Evolutionary conservation across 2,329 filamentous ascomycete species (phyloP), one percentile per base, ranked within the genome.

Genomic region (Penicillium sp.): DNA sequence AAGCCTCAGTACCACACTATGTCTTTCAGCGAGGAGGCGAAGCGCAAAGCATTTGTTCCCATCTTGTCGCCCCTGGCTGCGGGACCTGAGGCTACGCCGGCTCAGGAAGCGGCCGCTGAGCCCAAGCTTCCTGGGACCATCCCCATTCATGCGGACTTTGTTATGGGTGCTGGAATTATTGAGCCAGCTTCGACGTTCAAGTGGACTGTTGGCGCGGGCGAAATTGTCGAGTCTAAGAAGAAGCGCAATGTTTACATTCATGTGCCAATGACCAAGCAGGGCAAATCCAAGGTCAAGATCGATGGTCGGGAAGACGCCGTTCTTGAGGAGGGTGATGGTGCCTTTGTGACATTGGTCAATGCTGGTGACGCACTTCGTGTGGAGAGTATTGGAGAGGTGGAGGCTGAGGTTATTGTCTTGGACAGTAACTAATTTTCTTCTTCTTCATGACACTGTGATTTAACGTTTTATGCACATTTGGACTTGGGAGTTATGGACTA

Each of bases 81-180:
- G 4, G 88, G 90, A 1, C 75, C 76, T 2, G 81, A 84, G 5
- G 87, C 87, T 4, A 83, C 81, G 0, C 69, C 73, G 0, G 81
- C 83, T 45, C 81, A 88, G 63, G 88, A 93, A 67, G 80, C 80
- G 58, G 82, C 79, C 6, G 87, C 84, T 1, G 80, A 84, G 57
- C 85, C 89, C 0, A 75, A 74, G 2, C 76, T 89, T 18, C 75
- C 81, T 1, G 81, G 78, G n/a, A 88, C 87, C 0, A 95, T 96
- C 59, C 89, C 90, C 7, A 87, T 95, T 51, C 88, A 95, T 69
- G 88, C 90, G 10, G 90, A 96, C 75, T 82, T 95, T 47, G 85
- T 88, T 56, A 94, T 95, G 89, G 85, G 83, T 34, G 90, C 90
- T 0, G 87, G 86, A 6, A 85, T 95, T 52, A 83, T 95, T 51